A percentile compares a stretch with the other conserved stretches of the same genome.
phyloP scores from a whole-genome alignment of 2,329 filamentous ascomycete genomes.

The Verticillium zaregamsianum region DNA sequence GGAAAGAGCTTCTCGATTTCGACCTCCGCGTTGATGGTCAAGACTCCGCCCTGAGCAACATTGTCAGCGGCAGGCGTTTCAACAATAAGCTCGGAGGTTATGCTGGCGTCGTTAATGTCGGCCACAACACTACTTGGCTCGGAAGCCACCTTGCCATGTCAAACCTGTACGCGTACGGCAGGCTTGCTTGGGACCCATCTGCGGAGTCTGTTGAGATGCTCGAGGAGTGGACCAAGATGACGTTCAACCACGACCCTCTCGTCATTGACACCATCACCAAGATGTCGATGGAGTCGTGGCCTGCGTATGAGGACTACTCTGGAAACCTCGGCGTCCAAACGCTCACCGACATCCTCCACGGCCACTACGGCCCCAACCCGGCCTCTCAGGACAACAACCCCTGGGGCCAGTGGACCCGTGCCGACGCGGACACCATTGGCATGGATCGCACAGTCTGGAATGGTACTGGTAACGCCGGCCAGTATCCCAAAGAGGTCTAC shows the following conservation, averaged over 20 bases:
- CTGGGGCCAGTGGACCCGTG: constrained; percentile 71
- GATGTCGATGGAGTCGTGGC: constrained; percentile 67
- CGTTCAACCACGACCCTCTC: constrained; percentile 50
- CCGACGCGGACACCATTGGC: constrained; percentile 54
- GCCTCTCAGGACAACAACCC: constrained; percentile 62
- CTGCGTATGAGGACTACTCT: constrained; percentile 65
- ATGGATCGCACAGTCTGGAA: constrained; percentile 69
- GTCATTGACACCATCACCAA: constrained; percentile 57
- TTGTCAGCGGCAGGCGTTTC: constrained; percentile 58
- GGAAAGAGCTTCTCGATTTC: constrained; percentile 65
- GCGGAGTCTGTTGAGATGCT: constrained; percentile 45
- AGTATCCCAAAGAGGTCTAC: constrained; percentile 61
- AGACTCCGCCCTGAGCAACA: constrained; percentile 52
- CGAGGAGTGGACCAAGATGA: constrained; percentile 64
- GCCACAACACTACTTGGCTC: constrained; percentile 62
- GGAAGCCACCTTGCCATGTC: constrained; percentile 67
- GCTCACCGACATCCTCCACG: constrained; percentile 61
- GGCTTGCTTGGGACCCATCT: constrained; percentile 60
- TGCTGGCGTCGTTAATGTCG: constrained; percentile 64
- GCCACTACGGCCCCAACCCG: constrained; percentile 65
- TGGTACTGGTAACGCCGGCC: constrained; percentile 61
- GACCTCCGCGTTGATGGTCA: constrained; percentile 58
- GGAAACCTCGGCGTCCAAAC: constrained; percentile 70
- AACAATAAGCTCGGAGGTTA: constrained; percentile 54
- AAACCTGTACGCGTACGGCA: constrained; percentile 67